These are phyloP conservation scores for Fusarium nelsonii DNA, from an alignment of 2,329 filamentous ascomycete genomes.

Conservation along the genomic window DNA sequence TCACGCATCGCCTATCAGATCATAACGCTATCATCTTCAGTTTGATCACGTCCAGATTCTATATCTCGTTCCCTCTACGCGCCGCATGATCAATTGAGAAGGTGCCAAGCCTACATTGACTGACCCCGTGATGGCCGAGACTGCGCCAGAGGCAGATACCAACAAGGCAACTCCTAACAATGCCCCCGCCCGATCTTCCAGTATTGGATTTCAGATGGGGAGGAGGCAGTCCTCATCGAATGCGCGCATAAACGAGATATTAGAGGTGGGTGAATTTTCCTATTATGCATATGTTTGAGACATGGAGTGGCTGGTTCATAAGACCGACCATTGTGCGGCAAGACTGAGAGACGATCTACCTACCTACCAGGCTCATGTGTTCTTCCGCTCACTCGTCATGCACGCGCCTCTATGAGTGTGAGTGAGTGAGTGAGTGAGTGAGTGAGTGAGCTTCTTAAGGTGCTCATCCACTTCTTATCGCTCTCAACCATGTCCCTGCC, in stretches of 20 bases:
- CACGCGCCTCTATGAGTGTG: background rate
- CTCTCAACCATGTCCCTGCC: background rate
- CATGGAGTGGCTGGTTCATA: constrained; percentile 8
- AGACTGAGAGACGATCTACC: background rate
- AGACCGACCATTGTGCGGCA: background rate
- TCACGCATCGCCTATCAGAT: background rate
- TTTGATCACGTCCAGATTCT: background rate
- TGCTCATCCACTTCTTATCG: background rate
- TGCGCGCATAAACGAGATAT: constrained; percentile 60
- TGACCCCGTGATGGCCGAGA: constrained; percentile 18
- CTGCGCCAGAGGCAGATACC: constrained; percentile 19
- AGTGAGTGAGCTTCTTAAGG: background rate
- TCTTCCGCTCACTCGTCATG: background rate
- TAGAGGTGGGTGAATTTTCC: constrained; percentile 56
- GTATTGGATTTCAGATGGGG: constrained; percentile 39
- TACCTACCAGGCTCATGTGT: constrained; percentile 1
- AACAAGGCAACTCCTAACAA: background rate
- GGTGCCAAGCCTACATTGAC: constrained; percentile 2
- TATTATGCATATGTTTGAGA: background rate
- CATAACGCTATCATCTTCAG: background rate
- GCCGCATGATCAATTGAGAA: constrained; percentile 7
- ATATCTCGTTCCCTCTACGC: background rate
- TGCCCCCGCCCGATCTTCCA: constrained; percentile 34
- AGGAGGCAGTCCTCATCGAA: constrained; percentile 49
- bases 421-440: background rate